Conservation (phyloP, 805 yeast species). For the Teunomyces lycoperdinae region DNA sequence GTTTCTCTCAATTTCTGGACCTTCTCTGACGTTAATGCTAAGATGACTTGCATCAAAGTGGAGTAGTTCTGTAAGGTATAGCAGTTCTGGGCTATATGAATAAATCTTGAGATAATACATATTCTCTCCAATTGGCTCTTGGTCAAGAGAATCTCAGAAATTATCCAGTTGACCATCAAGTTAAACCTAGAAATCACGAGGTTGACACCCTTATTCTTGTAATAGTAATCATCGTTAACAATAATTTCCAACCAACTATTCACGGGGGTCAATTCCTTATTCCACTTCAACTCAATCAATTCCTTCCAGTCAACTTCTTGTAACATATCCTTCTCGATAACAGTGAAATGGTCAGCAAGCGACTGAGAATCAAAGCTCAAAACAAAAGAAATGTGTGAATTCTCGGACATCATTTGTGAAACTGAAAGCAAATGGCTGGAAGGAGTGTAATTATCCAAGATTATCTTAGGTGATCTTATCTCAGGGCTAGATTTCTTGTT, state of each 20-base stretch:
- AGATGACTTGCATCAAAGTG: conserved; percentile 80
- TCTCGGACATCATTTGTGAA: conserved; percentile 41
- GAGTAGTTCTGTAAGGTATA: conserved; percentile 73
- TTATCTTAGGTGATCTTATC: conserved; percentile 26
- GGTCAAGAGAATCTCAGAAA: conserved; percentile 81
- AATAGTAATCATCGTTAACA: conserved; percentile 48
- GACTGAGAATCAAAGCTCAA: conserved; percentile 64
- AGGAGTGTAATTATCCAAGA: conserved; percentile 34
- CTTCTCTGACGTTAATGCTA: conserved; percentile 71
- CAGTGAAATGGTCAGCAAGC: conserved; percentile 78
- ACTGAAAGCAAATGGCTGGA: conserved; percentile 31
- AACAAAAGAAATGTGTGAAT: conserved; percentile 77
- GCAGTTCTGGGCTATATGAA: conserved; percentile 81
- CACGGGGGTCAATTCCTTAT: conserved; percentile 59
- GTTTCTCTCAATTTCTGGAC: conserved; percentile 61
- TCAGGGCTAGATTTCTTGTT: conserved; percentile 5
- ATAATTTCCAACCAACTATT: conserved; percentile 83
- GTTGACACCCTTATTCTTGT: conserved; percentile 67
- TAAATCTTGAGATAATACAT: conserved; percentile 75
- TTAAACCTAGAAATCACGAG: conserved; percentile 84
- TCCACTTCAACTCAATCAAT: conserved; percentile 73
- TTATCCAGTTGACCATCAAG: conserved; percentile 86
- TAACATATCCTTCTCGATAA: conserved; percentile 81
- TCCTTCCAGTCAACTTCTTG: conserved; percentile 92
- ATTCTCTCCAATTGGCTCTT: conserved; percentile 56